These are phyloP conservation scores for Isoetes taiwanensis DNA, from an alignment of 75 land plant species.

Conservation along the genomic window DNA sequence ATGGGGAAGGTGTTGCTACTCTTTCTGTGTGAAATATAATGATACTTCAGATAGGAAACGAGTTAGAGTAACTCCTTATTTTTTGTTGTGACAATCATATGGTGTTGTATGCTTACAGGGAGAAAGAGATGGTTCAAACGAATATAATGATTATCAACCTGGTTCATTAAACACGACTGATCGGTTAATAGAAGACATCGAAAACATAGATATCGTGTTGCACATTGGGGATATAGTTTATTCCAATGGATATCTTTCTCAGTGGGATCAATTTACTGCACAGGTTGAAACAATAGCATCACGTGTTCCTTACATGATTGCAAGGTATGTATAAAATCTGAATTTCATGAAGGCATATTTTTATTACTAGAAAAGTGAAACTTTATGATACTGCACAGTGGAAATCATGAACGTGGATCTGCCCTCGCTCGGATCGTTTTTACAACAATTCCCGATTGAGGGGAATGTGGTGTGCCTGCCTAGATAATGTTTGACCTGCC, in stretches of 20 bases:
- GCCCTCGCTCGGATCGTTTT: too few relatives aligned
- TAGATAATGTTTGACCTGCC: too few relatives aligned
- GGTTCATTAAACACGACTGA: conserved; percentile 65
- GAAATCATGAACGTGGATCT: too few relatives aligned
- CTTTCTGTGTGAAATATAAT: neutral
- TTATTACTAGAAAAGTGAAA: too few relatives aligned
- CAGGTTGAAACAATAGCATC: conserved; percentile 59
- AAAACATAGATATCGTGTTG: conserved; percentile 62
- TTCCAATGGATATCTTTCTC: conserved; percentile 79
- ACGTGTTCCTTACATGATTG: conserved; percentile 80
- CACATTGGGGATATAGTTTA: conserved; percentile 75
- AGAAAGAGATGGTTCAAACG: conserved; percentile 71
- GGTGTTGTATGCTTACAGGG: conserved; percentile 26
- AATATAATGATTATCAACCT: conserved; percentile 55
- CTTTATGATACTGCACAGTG: too few relatives aligned
- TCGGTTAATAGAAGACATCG: conserved; percentile 49
- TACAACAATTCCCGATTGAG: too few relatives aligned
- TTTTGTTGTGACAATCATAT: neutral
- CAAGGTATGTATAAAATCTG: too few relatives aligned
- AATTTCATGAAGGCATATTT: too few relatives aligned
- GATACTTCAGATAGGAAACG: neutral
- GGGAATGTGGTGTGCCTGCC: too few relatives aligned
- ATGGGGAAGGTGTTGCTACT: conserved; percentile 97
- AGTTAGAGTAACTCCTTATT: neutral
- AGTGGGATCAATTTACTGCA: conserved; percentile 86